phyloP scores from a whole-genome alignment of 345 rosid genomes.

The Eucalyptus virginea region DNA sequence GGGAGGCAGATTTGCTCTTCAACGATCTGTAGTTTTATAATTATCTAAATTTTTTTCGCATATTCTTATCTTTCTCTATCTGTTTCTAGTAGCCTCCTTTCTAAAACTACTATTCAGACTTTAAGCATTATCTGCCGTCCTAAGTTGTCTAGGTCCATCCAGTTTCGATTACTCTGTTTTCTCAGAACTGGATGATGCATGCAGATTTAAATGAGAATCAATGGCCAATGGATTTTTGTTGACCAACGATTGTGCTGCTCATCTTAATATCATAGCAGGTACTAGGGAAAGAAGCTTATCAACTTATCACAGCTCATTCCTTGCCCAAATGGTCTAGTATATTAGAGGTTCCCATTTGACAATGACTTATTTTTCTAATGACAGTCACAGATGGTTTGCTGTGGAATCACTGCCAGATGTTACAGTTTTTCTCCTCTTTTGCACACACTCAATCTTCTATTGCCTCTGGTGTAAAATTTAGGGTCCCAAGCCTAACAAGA shows the following conservation, averaged over 20 bases:
- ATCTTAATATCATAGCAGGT: background rate
- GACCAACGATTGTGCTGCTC: background rate
- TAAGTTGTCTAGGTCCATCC: background rate
- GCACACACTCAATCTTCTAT: background rate
- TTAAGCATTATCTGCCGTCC: background rate
- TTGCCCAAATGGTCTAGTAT: background rate
- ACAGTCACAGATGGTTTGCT: background rate
- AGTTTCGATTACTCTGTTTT: background rate
- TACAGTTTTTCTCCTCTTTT: background rate
- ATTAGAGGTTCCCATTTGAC: background rate
- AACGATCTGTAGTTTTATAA: background rate
- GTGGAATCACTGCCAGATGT: background rate
- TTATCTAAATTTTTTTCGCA: background rate
- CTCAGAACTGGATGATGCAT: background rate
- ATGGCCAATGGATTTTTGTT: background rate
- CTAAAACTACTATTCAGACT: background rate
- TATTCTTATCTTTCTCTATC: background rate
- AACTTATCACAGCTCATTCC: background rate
- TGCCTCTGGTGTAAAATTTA: background rate
- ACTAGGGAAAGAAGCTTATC: background rate
- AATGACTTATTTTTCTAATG: background rate
- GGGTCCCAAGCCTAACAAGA: constrained; percentile 13
- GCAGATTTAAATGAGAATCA: background rate
- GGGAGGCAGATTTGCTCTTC: background rate
- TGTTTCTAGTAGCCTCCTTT: background rate